Percentiles rank a stretch among this genome's conserved stretches.
phyloP scores from a whole-genome alignment of 257 asterid species.

The Nicotiana benthamiana region DNA sequence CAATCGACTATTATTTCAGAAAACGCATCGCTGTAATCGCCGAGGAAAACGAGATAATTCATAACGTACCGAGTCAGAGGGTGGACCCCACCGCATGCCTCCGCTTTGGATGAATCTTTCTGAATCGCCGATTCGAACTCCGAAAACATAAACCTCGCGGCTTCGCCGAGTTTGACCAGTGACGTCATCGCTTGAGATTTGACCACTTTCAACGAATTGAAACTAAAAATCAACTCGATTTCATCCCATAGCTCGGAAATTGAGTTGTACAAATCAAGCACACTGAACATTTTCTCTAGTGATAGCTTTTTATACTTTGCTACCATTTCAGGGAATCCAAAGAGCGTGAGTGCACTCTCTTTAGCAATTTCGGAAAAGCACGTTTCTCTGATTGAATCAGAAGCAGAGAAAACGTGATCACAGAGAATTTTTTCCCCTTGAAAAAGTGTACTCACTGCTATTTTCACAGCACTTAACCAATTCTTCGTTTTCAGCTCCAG shows the following conservation, averaged over 20 bases:
- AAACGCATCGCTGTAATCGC: slow-evolving; percentile 59
- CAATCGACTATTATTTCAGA: slow-evolving; percentile 58
- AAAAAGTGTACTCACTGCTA: slow-evolving; percentile 52
- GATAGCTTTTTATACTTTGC: slow-evolving; percentile 53
- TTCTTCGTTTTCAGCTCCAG: slow-evolving; percentile 44
- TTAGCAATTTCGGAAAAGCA: slow-evolving; percentile 53
- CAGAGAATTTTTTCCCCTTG: slow-evolving; percentile 60
- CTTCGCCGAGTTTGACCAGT: slow-evolving; percentile 54
- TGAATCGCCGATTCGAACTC: slow-evolving; percentile 79
- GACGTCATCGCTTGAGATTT: slow-evolving; percentile 50
- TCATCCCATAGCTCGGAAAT: slow-evolving; percentile 61
- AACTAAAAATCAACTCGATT: slow-evolving; percentile 46
- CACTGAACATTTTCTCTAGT: slow-evolving; percentile 73
- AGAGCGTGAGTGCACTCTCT: slow-evolving; percentile 44
- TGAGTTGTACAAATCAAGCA: slow-evolving; percentile 64
- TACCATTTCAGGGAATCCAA: slow-evolving; percentile 44
- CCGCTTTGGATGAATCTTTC: slow-evolving; percentile 56
- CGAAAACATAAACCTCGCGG: slow-evolving; percentile 44
- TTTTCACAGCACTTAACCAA: slow-evolving; percentile 44
- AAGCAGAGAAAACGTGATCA: slow-evolving; percentile 55
- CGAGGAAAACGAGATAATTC: slow-evolving; percentile 64
- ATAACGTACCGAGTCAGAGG: slow-evolving; percentile 90
- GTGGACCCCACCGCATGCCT: slow-evolving; percentile 57
- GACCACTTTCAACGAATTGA: slow-evolving; percentile 42
- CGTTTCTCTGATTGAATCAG: slow-evolving; percentile 45